Conservation (phyloP, 2,329 filamentous ascomycete species). For the Cordyceps fumosorosea region DNA sequence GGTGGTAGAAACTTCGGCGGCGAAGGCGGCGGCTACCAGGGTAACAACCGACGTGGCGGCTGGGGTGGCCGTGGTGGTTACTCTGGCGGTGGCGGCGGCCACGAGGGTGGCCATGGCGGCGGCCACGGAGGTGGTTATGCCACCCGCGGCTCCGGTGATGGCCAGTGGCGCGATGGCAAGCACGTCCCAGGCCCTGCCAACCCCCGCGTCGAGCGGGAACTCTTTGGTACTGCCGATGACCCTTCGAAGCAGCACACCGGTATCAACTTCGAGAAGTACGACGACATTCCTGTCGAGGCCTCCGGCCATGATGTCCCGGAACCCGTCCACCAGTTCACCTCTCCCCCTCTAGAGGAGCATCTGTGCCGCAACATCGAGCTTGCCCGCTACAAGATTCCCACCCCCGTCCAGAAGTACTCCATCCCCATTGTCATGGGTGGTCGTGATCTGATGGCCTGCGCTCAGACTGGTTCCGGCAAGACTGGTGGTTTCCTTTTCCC, state of each 20-base stretch:
- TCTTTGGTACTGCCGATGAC: conserved; percentile 87
- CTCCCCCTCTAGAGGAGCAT: conserved; percentile 92
- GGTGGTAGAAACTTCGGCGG: conserved; percentile 30
- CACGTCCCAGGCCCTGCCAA: conserved; percentile 87
- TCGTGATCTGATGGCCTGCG: conserved; percentile 98
- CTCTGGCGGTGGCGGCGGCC: conserved; percentile 27
- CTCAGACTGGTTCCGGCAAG: conserved; percentile 99
- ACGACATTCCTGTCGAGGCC: conserved; percentile 97
- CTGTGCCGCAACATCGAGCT: conserved; percentile 88
- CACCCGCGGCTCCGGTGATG: conserved; percentile 82
- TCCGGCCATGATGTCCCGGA: conserved; percentile 92
- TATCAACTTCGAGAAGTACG: conserved; percentile 99
- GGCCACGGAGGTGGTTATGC: conserved; percentile 40
- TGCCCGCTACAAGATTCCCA: conserved; percentile 90
- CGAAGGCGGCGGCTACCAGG: conserved; percentile 22
- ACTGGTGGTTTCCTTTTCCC: conserved; percentile 99
- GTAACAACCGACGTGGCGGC: conserved; percentile 28
- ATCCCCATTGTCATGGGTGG: conserved; percentile 98
- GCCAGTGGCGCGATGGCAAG: conserved; percentile 95
- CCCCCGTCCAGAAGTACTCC: conserved; percentile 98
- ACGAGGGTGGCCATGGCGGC: conserved; percentile 35
- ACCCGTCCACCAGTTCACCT: conserved; percentile 82
- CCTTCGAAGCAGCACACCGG: conserved; percentile 93
- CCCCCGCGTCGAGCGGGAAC: conserved; percentile 84
- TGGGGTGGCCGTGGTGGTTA: conserved; percentile 30